A percentile compares a stretch with the other conserved stretches of the same genome.
Conservation (phyloP, 163 green algal species). For the Volvox carteri region DNA sequence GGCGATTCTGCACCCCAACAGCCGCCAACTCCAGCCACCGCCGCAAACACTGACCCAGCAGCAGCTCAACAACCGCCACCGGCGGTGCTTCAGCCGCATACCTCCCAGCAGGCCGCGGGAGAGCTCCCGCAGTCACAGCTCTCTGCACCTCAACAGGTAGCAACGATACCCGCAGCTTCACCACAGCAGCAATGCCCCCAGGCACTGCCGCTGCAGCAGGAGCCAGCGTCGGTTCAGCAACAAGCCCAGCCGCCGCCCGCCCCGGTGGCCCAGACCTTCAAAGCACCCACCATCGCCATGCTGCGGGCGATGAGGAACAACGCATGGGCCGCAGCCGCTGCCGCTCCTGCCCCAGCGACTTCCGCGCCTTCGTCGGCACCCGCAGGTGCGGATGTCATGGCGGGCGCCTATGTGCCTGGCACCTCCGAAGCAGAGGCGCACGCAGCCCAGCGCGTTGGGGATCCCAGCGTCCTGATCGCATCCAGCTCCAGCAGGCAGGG, state of each 20-base stretch:
- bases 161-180: not conserved
- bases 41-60: not conserved
- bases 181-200: too few relatives aligned
- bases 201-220: too few relatives aligned
- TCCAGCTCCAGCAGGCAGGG: too few relatives aligned
- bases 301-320: slow-evolving; percentile 25
- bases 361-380: too few relatives aligned
- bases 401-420: too few relatives aligned
- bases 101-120: not conserved
- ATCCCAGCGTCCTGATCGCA: too few relatives aligned
- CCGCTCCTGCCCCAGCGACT: not conserved
- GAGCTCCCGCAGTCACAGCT: not conserved
- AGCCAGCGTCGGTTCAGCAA: too few relatives aligned
- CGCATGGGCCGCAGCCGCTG: not conserved
- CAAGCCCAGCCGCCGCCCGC: too few relatives aligned
- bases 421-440: too few relatives aligned
- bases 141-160: not conserved
- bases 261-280: too few relatives aligned
- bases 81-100: not conserved
- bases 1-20: not conserved
- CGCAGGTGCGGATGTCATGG: too few relatives aligned
- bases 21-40: not conserved
- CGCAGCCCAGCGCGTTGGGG: too few relatives aligned
- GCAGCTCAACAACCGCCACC: not conserved
- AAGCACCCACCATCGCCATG: slow-evolving; percentile 27